phyloP scores from a whole-genome alignment of 1,284 basidiomycete genomes.

The Malassezia furfur region DNA sequence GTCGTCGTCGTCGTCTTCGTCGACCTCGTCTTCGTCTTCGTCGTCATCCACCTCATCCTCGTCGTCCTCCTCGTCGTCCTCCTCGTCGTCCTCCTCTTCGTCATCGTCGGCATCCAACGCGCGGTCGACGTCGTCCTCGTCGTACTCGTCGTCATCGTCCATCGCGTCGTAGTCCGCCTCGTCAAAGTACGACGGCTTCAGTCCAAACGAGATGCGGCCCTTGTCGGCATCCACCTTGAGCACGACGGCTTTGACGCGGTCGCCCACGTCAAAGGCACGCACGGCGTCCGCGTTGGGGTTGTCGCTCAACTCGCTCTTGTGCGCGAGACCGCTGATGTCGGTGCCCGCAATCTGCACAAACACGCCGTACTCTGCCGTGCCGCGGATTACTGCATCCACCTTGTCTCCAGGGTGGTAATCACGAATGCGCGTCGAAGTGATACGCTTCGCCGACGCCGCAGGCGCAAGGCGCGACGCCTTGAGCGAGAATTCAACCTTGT shows the following conservation, averaged over 20 bases:
- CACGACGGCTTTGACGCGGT: constrained; percentile 72
- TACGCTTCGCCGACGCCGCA: neutral
- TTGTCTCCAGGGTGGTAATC: constrained; percentile 47
- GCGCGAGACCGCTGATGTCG: constrained; percentile 79
- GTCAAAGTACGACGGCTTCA: constrained; percentile 78
- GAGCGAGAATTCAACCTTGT: constrained; percentile 80
- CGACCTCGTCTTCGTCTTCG: neutral
- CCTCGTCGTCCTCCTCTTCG: constrained; percentile 10
- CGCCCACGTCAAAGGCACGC: constrained; percentile 73
- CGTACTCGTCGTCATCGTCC: constrained; percentile 51
- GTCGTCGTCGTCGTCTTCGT: constrained; percentile 6
- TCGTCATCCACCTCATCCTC: neutral
- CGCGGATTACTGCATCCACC: constrained; percentile 46
- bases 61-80: neutral
- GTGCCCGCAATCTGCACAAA: constrained; percentile 79
- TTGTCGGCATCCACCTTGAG: constrained; percentile 64
- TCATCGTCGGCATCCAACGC: constrained; percentile 20
- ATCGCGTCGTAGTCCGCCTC: constrained; percentile 47
- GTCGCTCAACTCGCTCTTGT: constrained; percentile 54
- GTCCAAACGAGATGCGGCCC: constrained; percentile 70
- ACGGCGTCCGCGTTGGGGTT: constrained; percentile 56
- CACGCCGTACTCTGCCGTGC: constrained; percentile 74
- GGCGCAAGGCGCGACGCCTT: constrained; percentile 30
- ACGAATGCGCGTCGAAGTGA: neutral
- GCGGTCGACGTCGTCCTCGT: constrained; percentile 28